These are phyloP conservation scores for Aegilops umbellulata DNA, from an alignment of 176 grass and related monocot genomes.

Conservation along the genomic window DNA sequence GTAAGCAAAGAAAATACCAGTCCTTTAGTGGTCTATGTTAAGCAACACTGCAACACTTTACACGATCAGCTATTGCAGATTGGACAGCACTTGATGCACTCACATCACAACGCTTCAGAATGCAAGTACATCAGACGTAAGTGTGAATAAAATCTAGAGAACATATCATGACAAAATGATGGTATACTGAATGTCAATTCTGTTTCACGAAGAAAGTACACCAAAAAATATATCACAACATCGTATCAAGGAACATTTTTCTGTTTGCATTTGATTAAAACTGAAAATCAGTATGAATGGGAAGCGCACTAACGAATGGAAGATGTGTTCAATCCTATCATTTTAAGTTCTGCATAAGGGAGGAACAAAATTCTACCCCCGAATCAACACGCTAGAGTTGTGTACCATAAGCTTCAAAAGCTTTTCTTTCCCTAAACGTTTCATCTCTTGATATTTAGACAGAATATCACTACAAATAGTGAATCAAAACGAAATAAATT, in stretches of 20 bases:
- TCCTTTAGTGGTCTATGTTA: not conserved
- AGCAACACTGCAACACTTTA: not conserved
- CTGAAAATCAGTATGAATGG: not conserved
- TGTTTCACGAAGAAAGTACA: not conserved
- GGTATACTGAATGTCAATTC: not conserved
- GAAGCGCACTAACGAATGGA: not conserved
- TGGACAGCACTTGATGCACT: not conserved
- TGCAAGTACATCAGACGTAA: not conserved
- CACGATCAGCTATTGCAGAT: not conserved
- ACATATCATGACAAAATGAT: not conserved
- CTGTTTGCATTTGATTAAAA: not conserved
- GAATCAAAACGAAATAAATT: not conserved
- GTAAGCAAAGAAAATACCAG: not conserved
- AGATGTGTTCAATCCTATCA: not conserved
- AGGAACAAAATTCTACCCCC: not conserved
- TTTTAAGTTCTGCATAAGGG: not conserved
- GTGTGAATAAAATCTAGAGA: not conserved
- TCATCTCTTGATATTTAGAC: not conserved
- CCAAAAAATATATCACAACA: not conserved
- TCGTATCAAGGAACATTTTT: not conserved
- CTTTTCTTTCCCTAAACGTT: not conserved
- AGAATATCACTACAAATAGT: not conserved
- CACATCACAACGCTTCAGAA: not conserved
- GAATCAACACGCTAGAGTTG: not conserved
- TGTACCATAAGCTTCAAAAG: not conserved